phyloP scores from a whole-genome alignment of 805 yeast species.

The Helenozyma baotianmanensis region DNA sequence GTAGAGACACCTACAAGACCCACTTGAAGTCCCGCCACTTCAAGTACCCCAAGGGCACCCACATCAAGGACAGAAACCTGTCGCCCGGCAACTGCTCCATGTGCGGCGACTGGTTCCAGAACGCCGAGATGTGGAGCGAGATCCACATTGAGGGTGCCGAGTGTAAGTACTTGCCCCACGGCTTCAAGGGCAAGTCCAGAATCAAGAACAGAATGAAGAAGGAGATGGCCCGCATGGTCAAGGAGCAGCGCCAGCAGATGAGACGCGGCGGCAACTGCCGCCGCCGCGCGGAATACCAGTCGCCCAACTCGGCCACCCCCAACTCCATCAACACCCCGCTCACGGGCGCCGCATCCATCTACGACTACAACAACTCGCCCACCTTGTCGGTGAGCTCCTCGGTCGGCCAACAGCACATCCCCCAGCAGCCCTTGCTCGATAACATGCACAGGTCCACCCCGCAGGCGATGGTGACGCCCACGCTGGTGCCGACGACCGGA shows the following conservation, averaged over 20 bases:
- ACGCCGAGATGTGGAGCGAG: constrained; percentile 49
- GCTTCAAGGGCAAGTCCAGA: constrained; percentile 41
- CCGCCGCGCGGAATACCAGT: constrained; percentile 6
- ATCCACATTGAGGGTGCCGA: constrained; percentile 47
- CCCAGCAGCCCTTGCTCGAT: constrained; percentile 2
- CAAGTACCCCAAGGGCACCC: constrained; percentile 52
- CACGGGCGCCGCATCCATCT: constrained; percentile 11
- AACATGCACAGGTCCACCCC: constrained; percentile 5
- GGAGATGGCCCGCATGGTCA: constrained; percentile 25
- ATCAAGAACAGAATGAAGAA: constrained; percentile 40
- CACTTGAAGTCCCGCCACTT: constrained; percentile 56
- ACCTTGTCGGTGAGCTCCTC: constrained; percentile 12
- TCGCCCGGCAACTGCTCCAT: constrained; percentile 50
- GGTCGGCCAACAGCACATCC: constrained; percentile 3
- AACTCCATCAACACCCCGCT: constrained; percentile 13
- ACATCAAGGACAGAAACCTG: constrained; percentile 39
- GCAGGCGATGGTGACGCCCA: not conserved
- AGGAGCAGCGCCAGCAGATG: constrained; percentile 10
- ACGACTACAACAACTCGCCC: constrained; percentile 15
- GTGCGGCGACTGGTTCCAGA: constrained; percentile 47
- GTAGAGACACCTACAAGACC: constrained; percentile 57
- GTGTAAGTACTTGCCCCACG: constrained; percentile 42
- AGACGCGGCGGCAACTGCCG: constrained; percentile 7
- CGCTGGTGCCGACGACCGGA: no score
- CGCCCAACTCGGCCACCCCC: constrained; percentile 16